Conservation (phyloP, 306 rosid species). For the Casuarina glauca region DNA sequence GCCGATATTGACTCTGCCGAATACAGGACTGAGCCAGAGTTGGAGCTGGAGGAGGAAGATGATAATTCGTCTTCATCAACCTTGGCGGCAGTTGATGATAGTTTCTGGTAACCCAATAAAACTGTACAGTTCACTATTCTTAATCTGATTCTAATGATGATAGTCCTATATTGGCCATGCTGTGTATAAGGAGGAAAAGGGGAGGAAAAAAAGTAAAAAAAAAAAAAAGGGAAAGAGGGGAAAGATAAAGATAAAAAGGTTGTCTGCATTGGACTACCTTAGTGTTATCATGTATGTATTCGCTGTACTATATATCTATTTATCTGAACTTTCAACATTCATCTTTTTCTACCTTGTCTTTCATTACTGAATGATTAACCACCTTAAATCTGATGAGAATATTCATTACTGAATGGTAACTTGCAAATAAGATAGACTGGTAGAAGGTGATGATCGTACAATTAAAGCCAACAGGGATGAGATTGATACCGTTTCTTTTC, state of each 20-base stretch:
- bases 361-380: not conserved
- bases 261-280: conserved; percentile 57
- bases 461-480: not conserved
- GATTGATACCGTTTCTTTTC: not conserved
- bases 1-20: conserved; percentile 75
- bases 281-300: conserved; percentile 47
- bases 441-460: not conserved
- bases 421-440: not conserved
- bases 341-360: conserved; percentile 15
- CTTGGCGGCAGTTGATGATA: conserved; percentile 50
- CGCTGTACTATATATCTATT: conserved; percentile 34
- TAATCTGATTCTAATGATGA: conserved; percentile 62
- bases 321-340: conserved; percentile 15
- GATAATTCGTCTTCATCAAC: conserved; percentile 47
- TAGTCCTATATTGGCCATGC: conserved; percentile 57
- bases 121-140: conserved; percentile 63
- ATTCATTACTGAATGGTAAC: not conserved
- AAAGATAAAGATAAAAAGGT: conserved; percentile 27
- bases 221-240: conserved; percentile 1
- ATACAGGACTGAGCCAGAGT: conserved; percentile 64
- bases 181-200: conserved; percentile 52
- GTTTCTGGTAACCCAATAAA: conserved; percentile 65
- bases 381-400: not conserved
- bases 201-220: conserved; percentile 12
- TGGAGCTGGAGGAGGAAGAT: conserved; percentile 70